Evolutionary conservation across 2,329 filamentous ascomycete species (phyloP), one percentile per base, ranked within the genome.

Genomic region (Cercospora beticola): DNA sequence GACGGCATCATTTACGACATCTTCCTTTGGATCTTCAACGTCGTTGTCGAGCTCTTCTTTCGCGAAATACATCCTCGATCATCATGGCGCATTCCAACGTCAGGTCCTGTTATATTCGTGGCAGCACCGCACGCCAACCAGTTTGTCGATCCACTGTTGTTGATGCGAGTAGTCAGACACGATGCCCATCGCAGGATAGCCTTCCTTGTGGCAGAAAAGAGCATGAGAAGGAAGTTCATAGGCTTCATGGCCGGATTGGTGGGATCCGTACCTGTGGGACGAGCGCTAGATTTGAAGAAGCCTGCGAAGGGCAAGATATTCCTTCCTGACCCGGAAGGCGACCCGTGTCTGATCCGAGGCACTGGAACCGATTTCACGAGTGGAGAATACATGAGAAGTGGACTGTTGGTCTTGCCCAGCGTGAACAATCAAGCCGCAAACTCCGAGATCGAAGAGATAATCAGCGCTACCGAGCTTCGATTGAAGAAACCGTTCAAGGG

Each of bases 41-140:
- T 98, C 72, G 85, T 98, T 63, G 89, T 96, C 73, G 95, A 99
- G 81, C 89, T 97, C 74, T 99, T 99, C 87, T 99, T 99, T 84
- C 90, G 95, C 74, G 95, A 99, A 82, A 93, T 99, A 16, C 94
- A 98, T 79, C 95, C 95, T 12, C 88, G 95, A 72, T 93, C 93
- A 74, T 92, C 94, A 71, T 99, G 95, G 93, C 94, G 94, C 81
- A 92, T 99, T 56, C 95, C 95, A 56, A 89, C 91, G 76, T 87
- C 88, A 71, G 95, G 94, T 0, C 94, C 95, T 0, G 88, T 99
- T 71, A 92, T 99, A 68, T 95, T 99, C 77, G 95, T 99, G 74
- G 95, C 94, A 56, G 95, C 94, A 65, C 95, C 95, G 73, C 95
- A 99, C 84, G 94, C 94, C 69, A 99, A 99, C 80, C 93, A 95